Percentiles rank a stretch among this genome's conserved stretches.
These are phyloP conservation scores for Xylaria cubensis DNA, from an alignment of 495 filamentous ascomycete species.

Conservation along the genomic window DNA sequence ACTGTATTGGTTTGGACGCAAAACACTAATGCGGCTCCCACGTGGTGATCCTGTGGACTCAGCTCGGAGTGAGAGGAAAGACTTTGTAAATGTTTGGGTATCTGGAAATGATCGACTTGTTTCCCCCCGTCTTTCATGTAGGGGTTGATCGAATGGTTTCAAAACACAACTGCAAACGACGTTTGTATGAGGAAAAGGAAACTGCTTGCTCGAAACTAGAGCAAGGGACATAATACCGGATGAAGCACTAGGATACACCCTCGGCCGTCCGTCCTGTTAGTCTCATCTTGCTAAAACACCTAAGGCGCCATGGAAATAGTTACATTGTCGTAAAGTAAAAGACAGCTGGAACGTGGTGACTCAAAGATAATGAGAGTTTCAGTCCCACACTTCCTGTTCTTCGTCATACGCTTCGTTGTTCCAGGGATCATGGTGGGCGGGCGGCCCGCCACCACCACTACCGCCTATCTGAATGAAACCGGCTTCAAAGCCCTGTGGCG, in stretches of 20 bases:
- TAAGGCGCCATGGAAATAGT: slow-evolving; percentile 5
- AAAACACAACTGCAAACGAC: neutral
- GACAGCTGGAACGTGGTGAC: neutral
- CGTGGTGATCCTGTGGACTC: neutral
- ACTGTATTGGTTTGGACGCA: neutral
- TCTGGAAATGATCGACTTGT: slow-evolving; percentile 14
- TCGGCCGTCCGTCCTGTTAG: neutral
- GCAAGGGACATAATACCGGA: slow-evolving; percentile 2
- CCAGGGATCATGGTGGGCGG: slow-evolving; percentile 17
- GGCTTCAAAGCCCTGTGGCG: slow-evolving; percentile 36
- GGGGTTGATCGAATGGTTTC: neutral
- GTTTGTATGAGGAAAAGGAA: neutral
- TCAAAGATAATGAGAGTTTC: neutral
- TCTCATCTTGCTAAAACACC: neutral
- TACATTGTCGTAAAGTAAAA: slow-evolving; percentile 1
- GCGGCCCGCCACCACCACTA: slow-evolving; percentile 27
- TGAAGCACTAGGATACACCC: neutral
- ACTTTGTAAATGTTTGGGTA: slow-evolving; percentile 7
- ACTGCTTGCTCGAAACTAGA: neutral
- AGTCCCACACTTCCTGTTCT: slow-evolving; percentile 22
- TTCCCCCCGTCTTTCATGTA: neutral
- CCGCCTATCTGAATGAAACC: slow-evolving; percentile 41
- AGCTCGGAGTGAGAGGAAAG: neutral
- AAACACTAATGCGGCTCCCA: neutral
- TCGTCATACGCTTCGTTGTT: slow-evolving; percentile 1